Base-by-base conservation (phyloP, 495 filamentous ascomycete species). In the Aspergillus indologenus region DNA sequence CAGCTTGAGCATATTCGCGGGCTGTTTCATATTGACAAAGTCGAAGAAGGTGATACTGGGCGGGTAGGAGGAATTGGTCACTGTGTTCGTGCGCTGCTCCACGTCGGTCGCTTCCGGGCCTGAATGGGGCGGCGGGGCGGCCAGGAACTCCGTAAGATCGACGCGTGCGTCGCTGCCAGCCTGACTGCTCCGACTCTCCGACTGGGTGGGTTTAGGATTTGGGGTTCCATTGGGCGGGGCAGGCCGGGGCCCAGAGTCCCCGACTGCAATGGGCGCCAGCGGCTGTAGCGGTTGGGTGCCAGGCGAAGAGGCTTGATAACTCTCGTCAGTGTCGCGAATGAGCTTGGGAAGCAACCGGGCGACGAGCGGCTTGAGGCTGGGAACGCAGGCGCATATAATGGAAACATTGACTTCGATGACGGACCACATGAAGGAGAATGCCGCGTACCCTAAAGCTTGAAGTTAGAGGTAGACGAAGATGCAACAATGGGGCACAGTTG, bases 341-440 rank as follows among this genome's bases (percentile, higher is more conserved):
- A 94, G 79, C 45, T 83, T 79, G 5, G 92, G 92, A 21, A 93
- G 69, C 49, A 94, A 81, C 11, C 83, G 83, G 45, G 89, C 83
- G 56, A 91, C 85, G 18, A 97, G 78, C 15, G 92, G 92, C 65
- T 96, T 97, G 61, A 96, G 75, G 19, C 88, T 92, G 15, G 92
- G 92, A 24, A 96, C 87, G 64, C 91, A 96, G 49, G 85, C 92
- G 58, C 90, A 94, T 45, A 92, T 87, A 56, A 96, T 89, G 8
- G 91, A 91, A 8, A 91, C 79, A 64, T 96, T 92, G 70, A 96
- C 90, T 70, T 96, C 92, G 59, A 97, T 83, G 9, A 86, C 89
- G 18, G 89, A 92, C 92, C 91, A 97, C 87, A 96, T 91, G 68
- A 95, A 89, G 0, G 90, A 88, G 1, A 90, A 70, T 4, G 91